A percentile compares a stretch with the other conserved stretches of the same genome.
These are phyloP conservation scores for Phytopythium vexans DNA, from an alignment of 352 stramenopile genomes.

Conservation along the genomic window DNA sequence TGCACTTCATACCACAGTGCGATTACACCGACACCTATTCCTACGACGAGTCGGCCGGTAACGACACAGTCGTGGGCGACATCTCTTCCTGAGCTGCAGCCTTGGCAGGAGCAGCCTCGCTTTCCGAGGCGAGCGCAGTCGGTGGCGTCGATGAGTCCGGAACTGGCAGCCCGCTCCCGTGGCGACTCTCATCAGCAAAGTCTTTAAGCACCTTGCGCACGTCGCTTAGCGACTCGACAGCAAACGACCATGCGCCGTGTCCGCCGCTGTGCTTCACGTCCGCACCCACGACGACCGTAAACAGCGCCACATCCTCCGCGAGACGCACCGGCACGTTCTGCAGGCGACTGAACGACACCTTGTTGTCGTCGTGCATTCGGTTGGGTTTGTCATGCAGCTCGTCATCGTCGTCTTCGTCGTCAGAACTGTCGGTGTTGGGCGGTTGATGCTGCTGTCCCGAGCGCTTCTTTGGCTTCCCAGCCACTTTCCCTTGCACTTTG, in stretches of 20 bases:
- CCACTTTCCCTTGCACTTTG: neutral
- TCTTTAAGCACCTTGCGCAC: conserved; percentile 72
- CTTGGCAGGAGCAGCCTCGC: too few relatives aligned
- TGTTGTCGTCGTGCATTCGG: conserved; percentile 70
- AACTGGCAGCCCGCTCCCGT: conserved; percentile 9
- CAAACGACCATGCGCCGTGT: conserved; percentile 48
- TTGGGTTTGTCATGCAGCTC: conserved; percentile 33
- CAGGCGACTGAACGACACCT: conserved; percentile 70
- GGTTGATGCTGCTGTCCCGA: neutral
- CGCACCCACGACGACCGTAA: conserved; percentile 59
- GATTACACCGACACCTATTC: too few relatives aligned
- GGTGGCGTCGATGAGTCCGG: neutral
- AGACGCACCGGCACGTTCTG: conserved; percentile 73
- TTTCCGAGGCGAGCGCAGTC: too few relatives aligned
- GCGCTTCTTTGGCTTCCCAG: neutral
- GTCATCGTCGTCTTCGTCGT: conserved; percentile 39
- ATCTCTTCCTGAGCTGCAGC: too few relatives aligned
- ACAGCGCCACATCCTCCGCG: conserved; percentile 63
- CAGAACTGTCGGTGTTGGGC: conserved; percentile 12
- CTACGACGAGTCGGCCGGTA: too few relatives aligned
- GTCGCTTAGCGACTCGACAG: conserved; percentile 63
- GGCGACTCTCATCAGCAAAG: conserved; percentile 58
- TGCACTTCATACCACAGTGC: too few relatives aligned
- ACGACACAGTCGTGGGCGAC: too few relatives aligned
- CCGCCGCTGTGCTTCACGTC: conserved; percentile 70